These are phyloP conservation scores for Fusarium anthophilum DNA, from an alignment of 2,329 filamentous ascomycete genomes.

Conservation along the genomic window DNA sequence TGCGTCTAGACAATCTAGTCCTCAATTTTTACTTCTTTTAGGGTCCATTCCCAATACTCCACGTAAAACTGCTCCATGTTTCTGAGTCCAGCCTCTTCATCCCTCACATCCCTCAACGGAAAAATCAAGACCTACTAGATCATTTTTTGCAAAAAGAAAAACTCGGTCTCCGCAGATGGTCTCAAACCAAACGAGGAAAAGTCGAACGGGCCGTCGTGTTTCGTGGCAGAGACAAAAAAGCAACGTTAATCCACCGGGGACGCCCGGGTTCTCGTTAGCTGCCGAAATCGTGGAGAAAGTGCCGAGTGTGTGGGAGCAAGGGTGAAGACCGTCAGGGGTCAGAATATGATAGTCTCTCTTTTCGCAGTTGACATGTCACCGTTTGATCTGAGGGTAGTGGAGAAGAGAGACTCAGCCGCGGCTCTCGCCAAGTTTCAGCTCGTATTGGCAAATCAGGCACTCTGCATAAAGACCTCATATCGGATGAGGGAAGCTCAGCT, in stretches of 20 bases:
- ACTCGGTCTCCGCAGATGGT: background rate
- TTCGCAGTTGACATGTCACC: constrained; percentile 21
- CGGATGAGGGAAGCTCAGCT: constrained; percentile 5
- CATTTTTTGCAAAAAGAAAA: constrained; percentile 8
- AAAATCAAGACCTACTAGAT: background rate
- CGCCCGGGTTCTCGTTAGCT: constrained; percentile 22
- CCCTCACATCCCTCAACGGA: constrained; percentile 4
- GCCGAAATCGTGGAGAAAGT: constrained; percentile 25
- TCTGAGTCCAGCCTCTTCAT: constrained; percentile 2
- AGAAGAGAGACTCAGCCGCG: background rate
- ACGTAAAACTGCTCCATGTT: background rate
- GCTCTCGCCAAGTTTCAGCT: background rate
- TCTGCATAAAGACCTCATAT: constrained; percentile 9
- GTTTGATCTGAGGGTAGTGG: constrained; percentile 1
- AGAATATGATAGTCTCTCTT: constrained; percentile 23
- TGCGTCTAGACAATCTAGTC: background rate
- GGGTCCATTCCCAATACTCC: background rate
- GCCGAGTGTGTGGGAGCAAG: constrained; percentile 11
- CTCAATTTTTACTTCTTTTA: background rate
- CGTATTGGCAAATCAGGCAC: background rate
- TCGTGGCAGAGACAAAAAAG: constrained; percentile 25
- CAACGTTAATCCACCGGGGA: constrained; percentile 9
- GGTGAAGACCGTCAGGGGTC: constrained; percentile 11
- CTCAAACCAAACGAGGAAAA: constrained; percentile 20
- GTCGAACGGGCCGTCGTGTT: constrained; percentile 30